Percentiles rank a stretch among this genome's conserved stretches.
Evolutionary conservation across 208 protist species (phyloP).

Genomic region (Wallacemonas sp.): DNA sequence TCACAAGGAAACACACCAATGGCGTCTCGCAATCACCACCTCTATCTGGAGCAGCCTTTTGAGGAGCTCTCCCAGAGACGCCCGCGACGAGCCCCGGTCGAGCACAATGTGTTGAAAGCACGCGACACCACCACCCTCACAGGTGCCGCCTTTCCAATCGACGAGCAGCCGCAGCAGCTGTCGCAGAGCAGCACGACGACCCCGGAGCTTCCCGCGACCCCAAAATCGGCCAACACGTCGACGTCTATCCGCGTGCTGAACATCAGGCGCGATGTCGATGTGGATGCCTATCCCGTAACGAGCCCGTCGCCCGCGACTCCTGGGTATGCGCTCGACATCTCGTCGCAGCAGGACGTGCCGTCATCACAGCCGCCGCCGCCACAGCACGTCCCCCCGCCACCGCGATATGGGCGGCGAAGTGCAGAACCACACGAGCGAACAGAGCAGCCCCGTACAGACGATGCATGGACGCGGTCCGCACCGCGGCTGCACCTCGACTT

Average conservation of each 20-base stretch:
- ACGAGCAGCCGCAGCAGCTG: no score
- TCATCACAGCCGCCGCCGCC: neutral
- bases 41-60: conserved; percentile 14
- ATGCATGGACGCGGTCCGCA: neutral
- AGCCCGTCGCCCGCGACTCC: neutral
- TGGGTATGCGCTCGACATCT: neutral
- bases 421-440: neutral
- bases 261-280: neutral
- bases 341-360: neutral
- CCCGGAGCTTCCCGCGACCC: no score
- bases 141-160: no score
- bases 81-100: neutral
- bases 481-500: conserved; percentile 10
- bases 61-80: conserved; percentile 10
- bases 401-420: neutral
- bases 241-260: conserved; percentile 12
- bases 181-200: no score
- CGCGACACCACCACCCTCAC: neutral
- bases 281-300: neutral
- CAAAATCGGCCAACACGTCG: neutral
- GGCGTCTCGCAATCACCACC: conserved; percentile 9
- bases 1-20: neutral
- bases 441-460: neutral
- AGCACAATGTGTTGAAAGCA: conserved; percentile 14
- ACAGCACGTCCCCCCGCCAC: neutral